Base-by-base conservation (phyloP, 176 grass and related monocot species). In the Rhynchospora pubera region DNA sequence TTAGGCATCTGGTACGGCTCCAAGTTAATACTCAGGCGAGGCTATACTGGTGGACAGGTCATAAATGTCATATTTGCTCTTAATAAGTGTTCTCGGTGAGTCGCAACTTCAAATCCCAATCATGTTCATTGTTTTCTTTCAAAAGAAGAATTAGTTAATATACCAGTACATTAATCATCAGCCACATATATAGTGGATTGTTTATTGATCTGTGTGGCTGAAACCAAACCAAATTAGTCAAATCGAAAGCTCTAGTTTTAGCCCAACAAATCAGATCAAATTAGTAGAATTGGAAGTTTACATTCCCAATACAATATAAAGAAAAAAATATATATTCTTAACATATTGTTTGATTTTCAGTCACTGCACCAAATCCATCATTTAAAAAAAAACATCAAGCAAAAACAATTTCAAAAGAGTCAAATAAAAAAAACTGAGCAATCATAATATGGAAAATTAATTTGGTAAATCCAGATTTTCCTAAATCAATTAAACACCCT, bases 51-150 rank as follows among this genome's bases (percentile, higher is more conserved):
- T 6, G 92, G 85, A 0, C 50, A 87, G 9, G 89, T 94, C 13
- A 89, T 94, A 43, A 94, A 90, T 79, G 87, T 94, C n/a, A 86
- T 91, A 51, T 86, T 91, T 43, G 89, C 92, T n/a, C 80, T 94
- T 65, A 85, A 89, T 53, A 67, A 9, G 11, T 18, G 28, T 46
- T 51, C 18, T 67, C 2, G 3, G 12, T 32, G 43, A 52, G 0
- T 0, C 52, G 8, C 12, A 66, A 16, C 81, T 84, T 11, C 23
- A 3, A 1, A 70, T 80, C 16, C 82, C 34, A 39, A 39, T 39
- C 34, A 39, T 5, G 34, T 39, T 39, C 34, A 39, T 5, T 39
- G 34, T 53, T 30, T 34, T 16, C 43, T 72, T 61, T 59, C 53
- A 79, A 79, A 11, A 10, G 51, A 57, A 24, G 57, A 79, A 57